Base-by-base conservation (phyloP, 2,329 filamentous ascomycete genomes). In the Ascocoryne sarcoides region DNA sequence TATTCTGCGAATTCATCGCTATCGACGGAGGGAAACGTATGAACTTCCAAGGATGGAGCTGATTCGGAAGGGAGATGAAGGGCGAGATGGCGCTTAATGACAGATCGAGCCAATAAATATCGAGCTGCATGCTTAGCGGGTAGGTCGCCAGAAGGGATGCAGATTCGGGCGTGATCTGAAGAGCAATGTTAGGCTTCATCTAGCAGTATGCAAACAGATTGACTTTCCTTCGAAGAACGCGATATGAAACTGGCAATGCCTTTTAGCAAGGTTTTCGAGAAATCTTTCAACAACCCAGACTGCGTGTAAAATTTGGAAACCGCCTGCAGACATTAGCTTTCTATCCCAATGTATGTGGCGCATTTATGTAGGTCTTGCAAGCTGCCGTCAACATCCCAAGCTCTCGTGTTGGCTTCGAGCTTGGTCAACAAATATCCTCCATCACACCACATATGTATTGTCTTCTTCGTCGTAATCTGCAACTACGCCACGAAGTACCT, bases 271-370 rank as follows among this genome's bases (percentile, higher is more conserved):
- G 40, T 75, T 69, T 31, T 65, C 60, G 1, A 88, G 66, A 48
- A 86, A 79, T 5, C 63, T 65, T 58, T 89, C 84, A 0, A 86
- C 74, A 1, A 75, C 70, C 55, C 82, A 82, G 3, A 79, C 70
- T 0, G 79, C 81, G 57, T 87, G 83, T 0, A 88, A 65, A 5
- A 88, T 58, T 58, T 88, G 82, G 42, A 83, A 80, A 0, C 82
- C 82, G 36, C 66, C 68, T 71, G 46, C 20, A 28, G 4, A 12
- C 15, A 32, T 55, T 46, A 55, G 52, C 37, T 26, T n/a, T n/a
- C n/a, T n/a, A n/a, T n/a, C n/a, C n/a, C n/a, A n/a, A n/a, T n/a
- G n/a, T n/a, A n/a, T n/a, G n/a, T n/a, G n/a, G n/a, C n/a, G n/a
- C n/a, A n/a, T n/a, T n/a, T n/a, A n/a, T n/a, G n/a, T n/a, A n/a